phyloP scores from a whole-genome alignment of 495 filamentous ascomycete species.

The Penicillium tannophilum region DNA sequence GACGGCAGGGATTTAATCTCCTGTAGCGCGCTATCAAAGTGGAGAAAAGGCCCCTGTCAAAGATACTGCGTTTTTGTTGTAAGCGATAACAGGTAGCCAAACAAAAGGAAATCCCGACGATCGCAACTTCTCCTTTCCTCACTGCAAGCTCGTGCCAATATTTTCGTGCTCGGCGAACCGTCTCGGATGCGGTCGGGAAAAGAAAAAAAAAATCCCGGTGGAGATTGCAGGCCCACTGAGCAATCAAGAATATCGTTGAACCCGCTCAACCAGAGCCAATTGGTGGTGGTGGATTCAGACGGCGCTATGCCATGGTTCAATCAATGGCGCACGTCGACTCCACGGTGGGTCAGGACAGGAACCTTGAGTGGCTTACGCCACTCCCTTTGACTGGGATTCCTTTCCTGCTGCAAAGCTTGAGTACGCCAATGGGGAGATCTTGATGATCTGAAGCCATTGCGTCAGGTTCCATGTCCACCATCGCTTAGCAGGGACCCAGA shows the following conservation, averaged over 20 bases:
- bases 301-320: constrained; percentile 1
- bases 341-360: constrained; percentile 6
- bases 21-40: neutral
- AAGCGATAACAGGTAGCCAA: neutral
- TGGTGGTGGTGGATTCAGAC: neutral
- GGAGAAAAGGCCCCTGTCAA: neutral
- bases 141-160: neutral
- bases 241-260: neutral
- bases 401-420: constrained; percentile 6
- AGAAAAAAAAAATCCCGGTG: neutral
- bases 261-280: neutral
- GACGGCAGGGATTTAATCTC: neutral
- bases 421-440: constrained; percentile 10
- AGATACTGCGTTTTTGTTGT: neutral
- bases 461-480: constrained; percentile 2
- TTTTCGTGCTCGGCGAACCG: neutral
- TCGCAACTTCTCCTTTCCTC: neutral
- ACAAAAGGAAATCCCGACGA: neutral
- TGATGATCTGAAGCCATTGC: constrained; percentile 4
- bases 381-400: neutral
- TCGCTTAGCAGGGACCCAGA: constrained; percentile 1
- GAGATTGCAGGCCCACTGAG: neutral
- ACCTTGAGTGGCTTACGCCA: constrained; percentile 4
- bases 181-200: neutral
- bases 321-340: neutral